Conservation (phyloP, 1,284 basidiomycete species). For the Ceratobasidium sp. region DNA sequence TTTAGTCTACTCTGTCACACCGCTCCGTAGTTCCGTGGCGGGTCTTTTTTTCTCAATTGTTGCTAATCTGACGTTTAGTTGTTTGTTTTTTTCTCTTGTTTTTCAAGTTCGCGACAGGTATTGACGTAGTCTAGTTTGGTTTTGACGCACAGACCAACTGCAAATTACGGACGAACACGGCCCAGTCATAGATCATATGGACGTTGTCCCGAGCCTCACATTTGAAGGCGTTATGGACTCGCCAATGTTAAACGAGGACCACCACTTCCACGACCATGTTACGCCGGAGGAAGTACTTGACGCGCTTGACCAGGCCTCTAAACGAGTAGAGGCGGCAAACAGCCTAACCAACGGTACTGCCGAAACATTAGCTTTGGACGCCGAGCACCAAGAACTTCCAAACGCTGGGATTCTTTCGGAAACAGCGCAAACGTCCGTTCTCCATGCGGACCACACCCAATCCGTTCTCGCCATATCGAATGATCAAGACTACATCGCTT, state of each 20-base stretch:
- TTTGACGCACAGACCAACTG: conserved; percentile 13
- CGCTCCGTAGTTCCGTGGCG: background rate
- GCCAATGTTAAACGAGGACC: background rate
- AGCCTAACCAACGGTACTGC: background rate
- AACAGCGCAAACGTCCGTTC: background rate
- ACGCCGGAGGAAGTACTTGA: conserved; percentile 2
- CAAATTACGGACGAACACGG: background rate
- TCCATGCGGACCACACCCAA: background rate
- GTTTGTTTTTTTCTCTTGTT: conserved; percentile 2
- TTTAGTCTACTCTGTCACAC: background rate
- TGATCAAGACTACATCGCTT: conserved; percentile 4
- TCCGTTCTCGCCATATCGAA: background rate
- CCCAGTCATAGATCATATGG: background rate
- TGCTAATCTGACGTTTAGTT: background rate
- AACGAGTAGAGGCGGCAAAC: background rate
- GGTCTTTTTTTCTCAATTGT: conserved; percentile 5
- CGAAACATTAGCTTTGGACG: background rate
- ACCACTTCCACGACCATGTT: conserved; percentile 2
- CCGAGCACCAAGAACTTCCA: background rate
- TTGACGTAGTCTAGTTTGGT: background rate
- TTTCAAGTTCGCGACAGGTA: background rate
- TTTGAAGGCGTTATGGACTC: background rate
- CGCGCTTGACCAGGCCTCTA: background rate
- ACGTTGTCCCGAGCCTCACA: background rate
- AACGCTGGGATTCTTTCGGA: background rate